Conservation (phyloP, 805 yeast genomes). For the Candida hungchunana region DNA sequence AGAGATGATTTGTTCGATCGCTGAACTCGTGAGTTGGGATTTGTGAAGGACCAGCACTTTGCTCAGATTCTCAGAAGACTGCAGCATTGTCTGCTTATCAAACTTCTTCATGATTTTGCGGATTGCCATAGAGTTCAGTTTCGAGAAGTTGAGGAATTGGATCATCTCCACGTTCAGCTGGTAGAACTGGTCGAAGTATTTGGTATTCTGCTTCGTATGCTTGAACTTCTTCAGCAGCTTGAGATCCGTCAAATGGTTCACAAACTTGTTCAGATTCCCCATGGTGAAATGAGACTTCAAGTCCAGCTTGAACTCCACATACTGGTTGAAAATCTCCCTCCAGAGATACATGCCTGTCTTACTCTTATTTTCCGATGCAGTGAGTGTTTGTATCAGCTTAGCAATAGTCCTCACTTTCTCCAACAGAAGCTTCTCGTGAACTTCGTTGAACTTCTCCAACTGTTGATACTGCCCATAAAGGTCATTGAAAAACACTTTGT, state of each 20-base stretch:
- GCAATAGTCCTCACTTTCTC: slow-evolving; percentile 17
- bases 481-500: slow-evolving; percentile 19
- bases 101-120: slow-evolving; percentile 69
- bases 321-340: slow-evolving; percentile 63
- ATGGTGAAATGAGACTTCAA: slow-evolving; percentile 44
- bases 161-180: slow-evolving; percentile 50
- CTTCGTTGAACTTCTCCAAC: slow-evolving; percentile 38
- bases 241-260: slow-evolving; percentile 36
- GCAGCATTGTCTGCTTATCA: slow-evolving; percentile 63
- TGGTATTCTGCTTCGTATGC: slow-evolving; percentile 41
- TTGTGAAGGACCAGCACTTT: slow-evolving; percentile 30
- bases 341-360: slow-evolving; percentile 59
- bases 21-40: slow-evolving; percentile 21
- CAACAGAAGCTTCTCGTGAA: slow-evolving; percentile 39
- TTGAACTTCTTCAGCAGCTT: slow-evolving; percentile 33
- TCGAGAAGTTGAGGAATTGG: slow-evolving; percentile 55
- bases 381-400: slow-evolving; percentile 29
- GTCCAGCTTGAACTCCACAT: slow-evolving; percentile 63
- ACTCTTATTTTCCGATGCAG: slow-evolving; percentile 26
- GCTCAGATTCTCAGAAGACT: slow-evolving; percentile 44
- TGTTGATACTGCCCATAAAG: slow-evolving; percentile 14
- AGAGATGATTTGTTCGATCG: slow-evolving; percentile 41
- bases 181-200: slow-evolving; percentile 47
- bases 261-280: slow-evolving; percentile 44
- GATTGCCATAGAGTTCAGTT: slow-evolving; percentile 59